phyloP scores from a whole-genome alignment of 2,329 filamentous ascomycete genomes.

The Pezicula rhizophila region DNA sequence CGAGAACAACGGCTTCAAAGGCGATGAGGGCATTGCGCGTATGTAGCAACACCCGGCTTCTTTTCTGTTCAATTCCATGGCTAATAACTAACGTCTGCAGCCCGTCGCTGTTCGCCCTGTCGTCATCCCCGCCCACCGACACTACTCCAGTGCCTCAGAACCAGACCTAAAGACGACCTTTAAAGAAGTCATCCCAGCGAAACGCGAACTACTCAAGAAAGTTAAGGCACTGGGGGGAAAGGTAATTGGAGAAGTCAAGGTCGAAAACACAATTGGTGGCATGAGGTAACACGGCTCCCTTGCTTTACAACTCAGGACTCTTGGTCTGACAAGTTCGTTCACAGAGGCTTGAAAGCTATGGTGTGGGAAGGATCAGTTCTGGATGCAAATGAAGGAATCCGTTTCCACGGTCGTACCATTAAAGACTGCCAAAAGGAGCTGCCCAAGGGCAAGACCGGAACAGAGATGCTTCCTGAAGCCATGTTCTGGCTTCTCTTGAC shows the following conservation, averaged over 20 bases:
- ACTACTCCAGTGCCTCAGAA: slow-evolving; percentile 71
- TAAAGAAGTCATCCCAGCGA: slow-evolving; percentile 77
- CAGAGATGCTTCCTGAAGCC: slow-evolving; percentile 95
- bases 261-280: slow-evolving; percentile 89
- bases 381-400: slow-evolving; percentile 93
- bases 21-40: slow-evolving; percentile 61
- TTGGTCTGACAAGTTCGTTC: slow-evolving; percentile 11
- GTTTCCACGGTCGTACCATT: slow-evolving; percentile 96
- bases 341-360: slow-evolving; percentile 85
- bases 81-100: slow-evolving; percentile 12
- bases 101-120: slow-evolving; percentile 27
- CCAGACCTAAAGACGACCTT: slow-evolving; percentile 86
- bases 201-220: slow-evolving; percentile 88
- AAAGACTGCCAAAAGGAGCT: slow-evolving; percentile 94
- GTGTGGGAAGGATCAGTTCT: slow-evolving; percentile 98
- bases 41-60: slow-evolving; percentile 24
- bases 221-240: slow-evolving; percentile 82
- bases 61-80: slow-evolving; percentile 2
- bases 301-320: background rate
- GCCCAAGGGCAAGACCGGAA: slow-evolving; percentile 85
- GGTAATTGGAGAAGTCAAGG: slow-evolving; percentile 84
- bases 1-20: slow-evolving; percentile 53
- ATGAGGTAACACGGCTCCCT: slow-evolving; percentile 58
- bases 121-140: slow-evolving; percentile 36
- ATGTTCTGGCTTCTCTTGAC: slow-evolving; percentile 99